These are phyloP conservation scores for Chenopodium suecicum DNA, from an alignment of 148 eudicot species.

Conservation along the genomic window DNA sequence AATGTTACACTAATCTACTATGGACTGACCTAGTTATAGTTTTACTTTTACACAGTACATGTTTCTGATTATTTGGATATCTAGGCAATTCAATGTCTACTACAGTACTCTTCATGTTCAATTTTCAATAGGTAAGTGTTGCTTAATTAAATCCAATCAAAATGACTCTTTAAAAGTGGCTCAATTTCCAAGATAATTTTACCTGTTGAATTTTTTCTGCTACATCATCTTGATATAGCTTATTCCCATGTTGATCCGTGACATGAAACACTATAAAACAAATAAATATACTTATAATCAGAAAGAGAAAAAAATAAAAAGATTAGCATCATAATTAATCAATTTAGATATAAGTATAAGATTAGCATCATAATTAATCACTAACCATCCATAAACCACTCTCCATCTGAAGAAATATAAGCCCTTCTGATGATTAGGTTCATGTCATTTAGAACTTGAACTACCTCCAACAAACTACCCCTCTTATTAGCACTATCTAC, in stretches of 20 bases:
- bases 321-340: conserved; percentile 16
- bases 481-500: conserved; percentile 66
- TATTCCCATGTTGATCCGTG: conserved; percentile 72
- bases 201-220: conserved; percentile 83
- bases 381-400: conserved; percentile 73
- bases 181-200: conserved; percentile 6
- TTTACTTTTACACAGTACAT: not conserved
- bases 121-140: not conserved
- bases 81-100: not conserved
- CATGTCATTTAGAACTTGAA: conserved; percentile 62
- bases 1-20: not conserved
- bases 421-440: conserved; percentile 49
- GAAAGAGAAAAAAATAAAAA: not conserved
- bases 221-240: conserved; percentile 60
- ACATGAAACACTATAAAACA: conserved; percentile 63
- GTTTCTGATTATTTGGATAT: not conserved
- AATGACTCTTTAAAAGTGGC: not conserved
- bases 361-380: conserved; percentile 4
- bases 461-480: conserved; percentile 70
- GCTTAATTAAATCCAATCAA: not conserved
- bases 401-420: conserved; percentile 72
- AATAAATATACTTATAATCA: not conserved
- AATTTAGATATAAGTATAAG: not conserved
- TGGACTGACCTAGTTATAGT: not conserved
- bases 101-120: not conserved